phyloP scores from a whole-genome alignment of 2,329 filamentous ascomycete genomes.

The Stylonectria norvegica region DNA sequence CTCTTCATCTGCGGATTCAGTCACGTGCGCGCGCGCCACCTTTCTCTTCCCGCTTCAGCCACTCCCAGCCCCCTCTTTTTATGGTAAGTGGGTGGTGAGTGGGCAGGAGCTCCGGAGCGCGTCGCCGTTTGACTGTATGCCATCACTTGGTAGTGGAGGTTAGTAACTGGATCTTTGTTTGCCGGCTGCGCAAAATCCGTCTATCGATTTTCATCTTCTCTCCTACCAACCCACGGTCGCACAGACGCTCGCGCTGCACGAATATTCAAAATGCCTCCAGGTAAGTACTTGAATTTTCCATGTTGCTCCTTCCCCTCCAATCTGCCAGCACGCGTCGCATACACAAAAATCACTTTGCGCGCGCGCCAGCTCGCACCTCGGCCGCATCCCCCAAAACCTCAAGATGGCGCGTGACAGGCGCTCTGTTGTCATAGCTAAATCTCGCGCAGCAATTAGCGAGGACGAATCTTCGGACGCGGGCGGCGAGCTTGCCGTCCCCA shows the following conservation, averaged over 20 bases:
- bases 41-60: too few relatives aligned
- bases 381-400: neutral
- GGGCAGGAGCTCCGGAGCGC: neutral
- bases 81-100: too few relatives aligned
- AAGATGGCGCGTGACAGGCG: slow-evolving; percentile 4
- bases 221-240: neutral
- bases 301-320: neutral
- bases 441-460: slow-evolving; percentile 36
- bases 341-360: slow-evolving; percentile 3
- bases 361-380: slow-evolving; percentile 7
- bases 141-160: too few relatives aligned
- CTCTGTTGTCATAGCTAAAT: slow-evolving; percentile 15
- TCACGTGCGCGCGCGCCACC: too few relatives aligned
- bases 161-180: neutral
- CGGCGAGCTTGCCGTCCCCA: slow-evolving; percentile 23
- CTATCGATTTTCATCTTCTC: neutral
- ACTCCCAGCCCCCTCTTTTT: too few relatives aligned
- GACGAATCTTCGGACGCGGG: slow-evolving; percentile 36
- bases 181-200: neutral
- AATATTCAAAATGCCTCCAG: slow-evolving; percentile 24
- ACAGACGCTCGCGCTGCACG: neutral
- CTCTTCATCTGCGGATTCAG: too few relatives aligned
- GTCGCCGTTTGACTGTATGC: neutral
- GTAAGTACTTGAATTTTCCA: slow-evolving; percentile 13
- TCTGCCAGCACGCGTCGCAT: slow-evolving; percentile 4